These are phyloP conservation scores for Catunica adiposa DNA, from an alignment of 2,329 filamentous ascomycete species.

Conservation along the genomic window DNA sequence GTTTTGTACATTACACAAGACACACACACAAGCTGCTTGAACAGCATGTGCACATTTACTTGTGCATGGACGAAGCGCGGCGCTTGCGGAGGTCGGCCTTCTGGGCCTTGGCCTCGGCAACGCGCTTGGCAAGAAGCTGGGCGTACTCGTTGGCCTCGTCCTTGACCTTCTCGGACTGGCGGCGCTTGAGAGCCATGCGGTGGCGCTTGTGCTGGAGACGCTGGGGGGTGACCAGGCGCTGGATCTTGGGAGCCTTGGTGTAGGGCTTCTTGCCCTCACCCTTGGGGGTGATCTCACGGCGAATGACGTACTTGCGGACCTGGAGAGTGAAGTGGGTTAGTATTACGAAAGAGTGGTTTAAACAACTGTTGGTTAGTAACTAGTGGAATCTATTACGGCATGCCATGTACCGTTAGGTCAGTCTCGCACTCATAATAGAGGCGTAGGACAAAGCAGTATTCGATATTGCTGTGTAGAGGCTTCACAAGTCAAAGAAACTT, in stretches of 20 bases:
- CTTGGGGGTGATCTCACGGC: constrained; percentile 93
- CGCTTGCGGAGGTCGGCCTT: constrained; percentile 93
- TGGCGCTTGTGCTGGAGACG: constrained; percentile 99
- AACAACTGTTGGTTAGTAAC: constrained; percentile 21
- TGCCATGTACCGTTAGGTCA: constrained; percentile 10
- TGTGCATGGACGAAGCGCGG: constrained; percentile 86
- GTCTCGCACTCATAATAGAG: not conserved
- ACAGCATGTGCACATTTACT: constrained; percentile 37
- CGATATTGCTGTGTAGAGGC: constrained; percentile 4
- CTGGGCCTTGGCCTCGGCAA: constrained; percentile 85
- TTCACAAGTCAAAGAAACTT: not conserved
- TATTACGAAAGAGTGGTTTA: constrained; percentile 1
- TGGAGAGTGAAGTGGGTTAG: constrained; percentile 24
- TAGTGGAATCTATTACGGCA: constrained; percentile 14
- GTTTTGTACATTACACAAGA: constrained; percentile 2
- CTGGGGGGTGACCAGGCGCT: constrained; percentile 98
- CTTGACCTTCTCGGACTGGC: constrained; percentile 91
- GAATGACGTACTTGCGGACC: constrained; percentile 99
- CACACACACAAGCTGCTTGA: constrained; percentile 6
- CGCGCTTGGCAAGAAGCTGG: constrained; percentile 89
- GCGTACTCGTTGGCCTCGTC: constrained; percentile 98
- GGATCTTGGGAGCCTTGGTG: constrained; percentile 99
- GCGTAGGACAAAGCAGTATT: not conserved
- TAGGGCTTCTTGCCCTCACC: constrained; percentile 94
- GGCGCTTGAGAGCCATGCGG: constrained; percentile 93